Conservation (phyloP, 2,329 filamentous ascomycete species). For the Paramyrothecium roridum region DNA sequence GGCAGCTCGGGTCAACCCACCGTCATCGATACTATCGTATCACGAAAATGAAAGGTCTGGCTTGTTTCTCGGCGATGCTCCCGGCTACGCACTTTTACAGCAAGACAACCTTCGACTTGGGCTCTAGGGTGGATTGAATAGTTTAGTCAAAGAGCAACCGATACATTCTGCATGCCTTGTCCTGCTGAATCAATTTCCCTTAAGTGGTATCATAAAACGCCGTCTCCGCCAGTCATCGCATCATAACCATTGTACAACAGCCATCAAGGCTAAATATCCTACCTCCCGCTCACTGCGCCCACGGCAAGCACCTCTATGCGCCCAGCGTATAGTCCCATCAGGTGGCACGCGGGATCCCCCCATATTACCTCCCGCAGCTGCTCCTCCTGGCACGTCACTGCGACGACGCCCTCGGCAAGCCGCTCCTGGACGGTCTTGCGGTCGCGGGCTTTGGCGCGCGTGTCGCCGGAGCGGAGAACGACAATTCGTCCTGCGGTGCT, state of each 20-base stretch:
- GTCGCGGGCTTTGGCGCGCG: conserved; percentile 31
- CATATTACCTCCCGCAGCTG: conserved; percentile 70
- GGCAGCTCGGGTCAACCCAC: too few species aligned
- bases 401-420: conserved; percentile 60
- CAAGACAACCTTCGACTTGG: too few species aligned
- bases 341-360: conserved; percentile 77
- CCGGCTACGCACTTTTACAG: too few species aligned
- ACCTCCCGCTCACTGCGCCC: conserved; percentile 38
- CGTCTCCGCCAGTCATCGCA: not conserved
- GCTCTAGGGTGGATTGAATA: too few species aligned
- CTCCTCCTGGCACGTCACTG: conserved; percentile 65
- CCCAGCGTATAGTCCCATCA: conserved; percentile 74
- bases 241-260: not conserved
- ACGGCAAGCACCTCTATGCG: conserved; percentile 70
- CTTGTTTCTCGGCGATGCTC: too few species aligned
- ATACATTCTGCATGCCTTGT: too few species aligned
- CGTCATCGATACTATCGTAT: too few species aligned
- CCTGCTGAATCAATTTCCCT: too few species aligned
- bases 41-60: too few species aligned
- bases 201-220: not conserved
- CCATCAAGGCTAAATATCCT: too few species aligned
- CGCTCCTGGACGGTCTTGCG: conserved; percentile 47
- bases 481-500: conserved; percentile 70
- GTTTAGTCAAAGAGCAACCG: too few species aligned
- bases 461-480: conserved; percentile 55